A percentile compares a stretch with the other conserved stretches of the same genome.
phyloP scores from a whole-genome alignment of 352 stramenopile genomes.

The Phytopythium mirpurense region DNA sequence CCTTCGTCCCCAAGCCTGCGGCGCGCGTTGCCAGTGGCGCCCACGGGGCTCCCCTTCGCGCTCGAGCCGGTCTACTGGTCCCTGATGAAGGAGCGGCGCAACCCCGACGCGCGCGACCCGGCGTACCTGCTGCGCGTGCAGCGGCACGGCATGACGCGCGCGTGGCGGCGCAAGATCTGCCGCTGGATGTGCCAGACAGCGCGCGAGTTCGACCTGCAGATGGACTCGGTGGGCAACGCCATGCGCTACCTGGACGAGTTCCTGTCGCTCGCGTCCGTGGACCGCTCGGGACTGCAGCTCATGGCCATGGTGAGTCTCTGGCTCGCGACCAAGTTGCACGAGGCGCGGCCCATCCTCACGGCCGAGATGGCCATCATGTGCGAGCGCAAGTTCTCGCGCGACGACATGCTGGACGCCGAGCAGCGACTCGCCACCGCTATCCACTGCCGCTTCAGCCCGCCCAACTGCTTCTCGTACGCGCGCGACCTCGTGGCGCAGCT shows the following conservation, averaged over 20 bases:
- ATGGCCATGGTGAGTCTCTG: slow-evolving; percentile 75
- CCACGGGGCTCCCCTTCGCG: slow-evolving; percentile 9
- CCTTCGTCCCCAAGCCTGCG: slow-evolving; percentile 8
- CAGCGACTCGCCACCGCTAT: slow-evolving; percentile 47
- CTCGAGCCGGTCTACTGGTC: slow-evolving; percentile 33
- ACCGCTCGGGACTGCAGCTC: slow-evolving; percentile 65
- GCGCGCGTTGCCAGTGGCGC: slow-evolving; percentile 17
- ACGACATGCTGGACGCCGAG: slow-evolving; percentile 57
- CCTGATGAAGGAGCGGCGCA: slow-evolving; percentile 35
- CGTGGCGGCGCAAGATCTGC: slow-evolving; percentile 67
- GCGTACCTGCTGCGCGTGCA: slow-evolving; percentile 45
- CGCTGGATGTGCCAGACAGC: slow-evolving; percentile 80
- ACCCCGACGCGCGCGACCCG: slow-evolving; percentile 20
- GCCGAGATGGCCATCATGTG: slow-evolving; percentile 75
- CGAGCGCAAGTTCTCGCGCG: slow-evolving; percentile 60
- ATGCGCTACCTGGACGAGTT: slow-evolving; percentile 76
- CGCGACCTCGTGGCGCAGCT: slow-evolving; percentile 53
- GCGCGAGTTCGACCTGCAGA: slow-evolving; percentile 62
- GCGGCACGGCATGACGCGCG: slow-evolving; percentile 50
- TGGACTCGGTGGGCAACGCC: slow-evolving; percentile 51
- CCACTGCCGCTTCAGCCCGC: slow-evolving; percentile 61
- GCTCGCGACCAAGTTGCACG: slow-evolving; percentile 69
- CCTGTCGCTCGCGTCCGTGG: slow-evolving; percentile 57
- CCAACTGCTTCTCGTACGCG: slow-evolving; percentile 57
- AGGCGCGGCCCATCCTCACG: slow-evolving; percentile 59